Percentiles rank a stretch among this genome's conserved stretches.
These are phyloP conservation scores for Xylaria flabelliformis DNA, from an alignment of 495 filamentous ascomycete genomes.

Conservation along the genomic window DNA sequence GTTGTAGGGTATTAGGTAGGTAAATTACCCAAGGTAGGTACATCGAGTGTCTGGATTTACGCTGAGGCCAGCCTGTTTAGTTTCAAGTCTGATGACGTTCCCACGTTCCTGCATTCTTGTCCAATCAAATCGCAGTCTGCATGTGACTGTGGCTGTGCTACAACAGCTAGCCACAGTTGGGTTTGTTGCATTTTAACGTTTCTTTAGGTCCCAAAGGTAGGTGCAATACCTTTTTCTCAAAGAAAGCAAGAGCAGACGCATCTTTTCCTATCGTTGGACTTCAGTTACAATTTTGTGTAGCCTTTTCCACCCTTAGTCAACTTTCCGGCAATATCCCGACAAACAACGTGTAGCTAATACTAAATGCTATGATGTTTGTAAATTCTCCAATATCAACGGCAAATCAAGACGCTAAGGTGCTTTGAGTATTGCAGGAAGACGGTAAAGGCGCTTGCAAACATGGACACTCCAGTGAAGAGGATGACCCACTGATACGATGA, in stretches of 20 bases:
- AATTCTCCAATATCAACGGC: not conserved
- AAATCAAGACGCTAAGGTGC: not conserved
- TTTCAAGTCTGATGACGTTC: constrained; percentile 14
- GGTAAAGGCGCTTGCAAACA: constrained; percentile 12
- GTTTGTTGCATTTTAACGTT: no score
- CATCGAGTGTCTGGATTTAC: not conserved
- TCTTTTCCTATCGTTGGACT: not conserved
- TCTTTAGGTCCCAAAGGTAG: not conserved
- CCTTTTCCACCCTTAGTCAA: not conserved
- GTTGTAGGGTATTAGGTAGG: no score
- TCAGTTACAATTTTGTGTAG: not conserved
- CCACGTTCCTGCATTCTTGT: not conserved
- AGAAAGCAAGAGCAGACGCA: not conserved
- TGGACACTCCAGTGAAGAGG: constrained; percentile 15
- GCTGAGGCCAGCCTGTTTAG: constrained; percentile 24
- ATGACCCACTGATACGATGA: constrained; percentile 16
- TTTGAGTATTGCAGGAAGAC: constrained; percentile 7
- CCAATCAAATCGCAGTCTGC: not conserved
- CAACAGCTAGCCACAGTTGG: no score
- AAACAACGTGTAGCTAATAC: not conserved
- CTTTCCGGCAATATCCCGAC: no score
- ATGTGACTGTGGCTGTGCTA: not conserved
- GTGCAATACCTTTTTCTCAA: not conserved
- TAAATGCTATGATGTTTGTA: not conserved
- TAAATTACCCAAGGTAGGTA: not conserved